Conservation (phyloP, 1,139 yeast species). For the Scheffersomyces illinoinensis region DNA sequence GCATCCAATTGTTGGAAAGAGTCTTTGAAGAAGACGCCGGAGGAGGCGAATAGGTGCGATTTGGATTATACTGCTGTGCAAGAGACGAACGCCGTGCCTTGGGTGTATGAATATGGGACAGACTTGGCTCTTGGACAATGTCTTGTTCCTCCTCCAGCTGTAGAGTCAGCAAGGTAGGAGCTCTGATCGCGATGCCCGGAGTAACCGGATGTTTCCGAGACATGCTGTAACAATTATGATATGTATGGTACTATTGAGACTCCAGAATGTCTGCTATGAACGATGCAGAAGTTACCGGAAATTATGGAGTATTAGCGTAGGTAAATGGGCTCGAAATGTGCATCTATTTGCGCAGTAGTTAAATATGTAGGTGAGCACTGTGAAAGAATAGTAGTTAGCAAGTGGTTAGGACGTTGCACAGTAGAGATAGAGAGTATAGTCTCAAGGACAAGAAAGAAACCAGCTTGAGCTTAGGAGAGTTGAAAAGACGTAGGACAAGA, state of each 20-base stretch:
- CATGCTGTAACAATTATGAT: neutral
- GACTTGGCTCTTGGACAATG: neutral
- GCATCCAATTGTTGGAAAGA: neutral
- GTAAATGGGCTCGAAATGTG: neutral
- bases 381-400: neutral
- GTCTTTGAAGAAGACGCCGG: neutral
- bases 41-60: neutral
- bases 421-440: neutral
- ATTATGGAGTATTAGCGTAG: neutral
- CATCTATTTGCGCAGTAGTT: neutral
- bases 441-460: neutral
- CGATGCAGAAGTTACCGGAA: neutral
- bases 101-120: neutral
- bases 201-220: neutral
- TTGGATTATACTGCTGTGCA: neutral
- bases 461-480: neutral
- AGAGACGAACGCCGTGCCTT: neutral
- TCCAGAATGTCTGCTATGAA: neutral
- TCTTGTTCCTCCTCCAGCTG: neutral
- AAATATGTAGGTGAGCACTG: neutral
- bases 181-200: neutral
- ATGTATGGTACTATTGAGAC: neutral
- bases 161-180: neutral
- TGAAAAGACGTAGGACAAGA: neutral
- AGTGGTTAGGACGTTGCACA: neutral